phyloP scores from a whole-genome alignment of 108 stramenopile species.

The Aureococcus anophagefferens region DNA sequence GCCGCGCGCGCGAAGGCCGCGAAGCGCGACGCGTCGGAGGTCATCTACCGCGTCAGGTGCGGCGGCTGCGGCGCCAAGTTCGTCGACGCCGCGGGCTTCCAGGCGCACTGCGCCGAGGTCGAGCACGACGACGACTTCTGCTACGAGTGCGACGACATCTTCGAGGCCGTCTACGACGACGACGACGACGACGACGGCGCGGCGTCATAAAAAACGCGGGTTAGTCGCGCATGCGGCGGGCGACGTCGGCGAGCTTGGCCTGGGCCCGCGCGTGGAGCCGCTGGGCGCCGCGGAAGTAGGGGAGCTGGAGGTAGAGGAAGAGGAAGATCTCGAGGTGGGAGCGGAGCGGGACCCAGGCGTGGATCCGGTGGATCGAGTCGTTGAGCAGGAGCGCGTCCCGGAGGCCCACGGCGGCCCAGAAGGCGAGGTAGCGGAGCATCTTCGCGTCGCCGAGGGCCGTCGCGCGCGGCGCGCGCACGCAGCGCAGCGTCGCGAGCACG shows the following conservation, averaged over 20 bases:
- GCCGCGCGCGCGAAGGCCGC: not conserved
- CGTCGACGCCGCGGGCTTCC: not conserved
- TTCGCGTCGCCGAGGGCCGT: not conserved
- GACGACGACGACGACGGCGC: no score
- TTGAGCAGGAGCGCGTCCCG: not conserved
- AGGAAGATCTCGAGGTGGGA: not conserved
- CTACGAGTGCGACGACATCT: conserved; percentile 6
- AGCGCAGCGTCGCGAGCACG: not conserved
- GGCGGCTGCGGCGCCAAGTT: not conserved
- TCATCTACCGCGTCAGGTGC: not conserved
- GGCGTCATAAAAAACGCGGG: no score
- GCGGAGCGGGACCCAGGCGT: not conserved
- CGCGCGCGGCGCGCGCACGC: not conserved
- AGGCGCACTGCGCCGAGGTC: not conserved
- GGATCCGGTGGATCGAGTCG: not conserved
- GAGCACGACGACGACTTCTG: conserved; percentile 1
- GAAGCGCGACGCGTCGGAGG: not conserved
- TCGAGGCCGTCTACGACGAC: not conserved
- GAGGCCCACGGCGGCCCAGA: not conserved
- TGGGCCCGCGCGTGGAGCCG: no score
- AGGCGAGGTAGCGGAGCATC: not conserved
- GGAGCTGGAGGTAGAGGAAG: not conserved
- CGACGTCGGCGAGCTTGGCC: no score
- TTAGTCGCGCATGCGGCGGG: no score
- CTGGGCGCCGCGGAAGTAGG: not conserved